Conservation (phyloP, 371 early-diverging fungal genomes). For the Rhizopus delemar region DNA sequence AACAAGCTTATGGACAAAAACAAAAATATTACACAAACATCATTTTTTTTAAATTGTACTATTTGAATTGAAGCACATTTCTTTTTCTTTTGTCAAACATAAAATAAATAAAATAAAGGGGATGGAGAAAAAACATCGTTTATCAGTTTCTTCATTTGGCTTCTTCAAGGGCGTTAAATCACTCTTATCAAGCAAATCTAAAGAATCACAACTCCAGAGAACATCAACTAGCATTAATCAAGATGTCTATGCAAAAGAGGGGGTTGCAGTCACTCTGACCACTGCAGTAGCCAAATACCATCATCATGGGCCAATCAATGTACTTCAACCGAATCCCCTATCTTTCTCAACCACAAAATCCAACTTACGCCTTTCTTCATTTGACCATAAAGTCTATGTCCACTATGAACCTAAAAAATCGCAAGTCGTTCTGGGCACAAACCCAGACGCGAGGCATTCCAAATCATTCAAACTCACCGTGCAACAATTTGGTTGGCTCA, state of each 20-base stretch:
- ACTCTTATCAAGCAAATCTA: neutral
- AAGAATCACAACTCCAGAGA: neutral
- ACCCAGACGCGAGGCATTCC: slow-evolving; percentile 29
- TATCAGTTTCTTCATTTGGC: slow-evolving; percentile 3
- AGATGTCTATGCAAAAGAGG: slow-evolving; percentile 14
- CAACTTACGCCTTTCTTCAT: slow-evolving; percentile 5
- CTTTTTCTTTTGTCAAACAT: slow-evolving; percentile 3
- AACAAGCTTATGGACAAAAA: too few species aligned
- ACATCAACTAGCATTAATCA: neutral
- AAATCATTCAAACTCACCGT: slow-evolving; percentile 29
- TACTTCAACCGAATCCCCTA: slow-evolving; percentile 12
- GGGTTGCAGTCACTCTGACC: slow-evolving; percentile 34
- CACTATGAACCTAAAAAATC: slow-evolving; percentile 38
- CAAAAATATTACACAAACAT: neutral
- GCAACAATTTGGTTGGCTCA: slow-evolving; percentile 43
- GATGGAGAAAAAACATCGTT: slow-evolving; percentile 6
- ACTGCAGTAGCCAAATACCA: slow-evolving; percentile 19
- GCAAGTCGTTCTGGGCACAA: slow-evolving; percentile 31
- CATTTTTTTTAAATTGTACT: slow-evolving; percentile 1
- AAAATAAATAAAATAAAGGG: neutral
- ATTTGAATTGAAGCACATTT: neutral
- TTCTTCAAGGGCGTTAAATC: slow-evolving; percentile 15
- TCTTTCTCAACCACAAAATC: slow-evolving; percentile 4
- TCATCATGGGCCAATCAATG: slow-evolving; percentile 15
- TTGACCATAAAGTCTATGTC: slow-evolving; percentile 30